A percentile compares a stretch with the other conserved stretches of the same genome.
These are phyloP conservation scores for Acanthamoeba comandoni DNA, from an alignment of 208 protist genomes.

Conservation along the genomic window DNA sequence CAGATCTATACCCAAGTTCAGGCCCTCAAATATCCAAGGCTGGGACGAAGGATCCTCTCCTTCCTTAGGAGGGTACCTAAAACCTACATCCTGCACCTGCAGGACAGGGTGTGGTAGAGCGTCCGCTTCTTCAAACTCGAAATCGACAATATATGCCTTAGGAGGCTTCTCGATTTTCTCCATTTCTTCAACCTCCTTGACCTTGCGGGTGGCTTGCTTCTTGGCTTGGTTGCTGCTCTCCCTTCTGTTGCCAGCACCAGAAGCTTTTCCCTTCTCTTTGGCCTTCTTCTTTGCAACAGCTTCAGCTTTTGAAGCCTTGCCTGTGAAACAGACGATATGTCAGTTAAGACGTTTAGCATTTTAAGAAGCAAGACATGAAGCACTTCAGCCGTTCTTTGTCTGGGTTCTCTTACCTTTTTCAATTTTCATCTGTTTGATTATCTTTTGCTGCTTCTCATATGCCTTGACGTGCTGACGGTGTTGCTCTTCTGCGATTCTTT, in stretches of 20 bases:
- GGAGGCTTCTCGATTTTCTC: conserved; percentile 59
- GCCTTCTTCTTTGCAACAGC: conserved; percentile 57
- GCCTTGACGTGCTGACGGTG: conserved; percentile 80
- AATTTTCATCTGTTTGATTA: conserved; percentile 72
- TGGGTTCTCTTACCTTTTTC: conserved; percentile 21
- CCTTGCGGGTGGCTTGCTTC: conserved; percentile 66
- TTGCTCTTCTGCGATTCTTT: conserved; percentile 78
- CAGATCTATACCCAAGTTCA: conserved; percentile 94
- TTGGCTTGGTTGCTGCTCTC: conserved; percentile 72
- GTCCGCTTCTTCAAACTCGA: conserved; percentile 81
- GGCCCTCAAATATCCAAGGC: conserved; percentile 73
- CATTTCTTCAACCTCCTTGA: conserved; percentile 80
- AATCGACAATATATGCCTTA: conserved; percentile 71
- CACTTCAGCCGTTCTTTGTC: no score
- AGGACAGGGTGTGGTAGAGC: conserved; percentile 92
- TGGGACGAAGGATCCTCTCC: background rate
- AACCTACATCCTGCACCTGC: conserved; percentile 94
- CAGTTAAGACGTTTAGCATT: no score
- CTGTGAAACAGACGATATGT: no score
- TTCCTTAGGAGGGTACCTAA: conserved; percentile 84
- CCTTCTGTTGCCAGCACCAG: conserved; percentile 44
- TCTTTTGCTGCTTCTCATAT: conserved; percentile 88
- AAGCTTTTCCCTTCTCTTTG: conserved; percentile 50
- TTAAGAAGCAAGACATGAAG: no score
- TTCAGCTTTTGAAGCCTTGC: conserved; percentile 66